These are phyloP conservation scores for Fraxinus baroniana DNA, from an alignment of 305 asterid genomes.

Conservation along the genomic window DNA sequence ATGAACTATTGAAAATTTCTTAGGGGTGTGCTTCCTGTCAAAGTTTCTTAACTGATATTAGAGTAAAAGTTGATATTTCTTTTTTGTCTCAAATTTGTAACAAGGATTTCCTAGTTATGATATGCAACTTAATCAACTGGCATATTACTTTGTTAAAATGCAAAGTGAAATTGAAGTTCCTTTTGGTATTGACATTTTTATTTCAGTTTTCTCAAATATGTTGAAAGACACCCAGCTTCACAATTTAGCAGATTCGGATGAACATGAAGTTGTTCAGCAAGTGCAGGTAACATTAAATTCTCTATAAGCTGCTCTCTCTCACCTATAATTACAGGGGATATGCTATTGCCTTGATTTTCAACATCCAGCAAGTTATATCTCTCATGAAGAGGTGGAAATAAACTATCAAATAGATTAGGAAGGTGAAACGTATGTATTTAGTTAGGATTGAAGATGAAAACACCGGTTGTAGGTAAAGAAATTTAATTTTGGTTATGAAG, in stretches of 20 bases:
- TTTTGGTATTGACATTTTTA: conserved; percentile 26
- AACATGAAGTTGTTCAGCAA: conserved; percentile 86
- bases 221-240: conserved; percentile 95
- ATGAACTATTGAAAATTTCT: not conserved
- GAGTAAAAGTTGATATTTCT: not conserved
- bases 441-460: conserved; percentile 2
- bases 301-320: not conserved
- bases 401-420: conserved; percentile 12
- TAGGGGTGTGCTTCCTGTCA: conserved; percentile 9
- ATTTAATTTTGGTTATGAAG: conserved; percentile 21
- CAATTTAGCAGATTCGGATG: conserved; percentile 92
- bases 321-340: not conserved
- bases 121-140: conserved; percentile 1
- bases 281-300: conserved; percentile 62
- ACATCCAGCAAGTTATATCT: not conserved
- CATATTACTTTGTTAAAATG: conserved; percentile 12
- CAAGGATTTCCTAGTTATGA: not conserved
- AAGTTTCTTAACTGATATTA: not conserved
- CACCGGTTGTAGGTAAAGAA: conserved; percentile 8
- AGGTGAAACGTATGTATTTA: not conserved
- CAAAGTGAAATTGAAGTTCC: conserved; percentile 20
- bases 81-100: conserved; percentile 5
- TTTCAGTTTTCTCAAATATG: conserved; percentile 91
- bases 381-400: not conserved
- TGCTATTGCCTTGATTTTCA: not conserved